phyloP scores from a whole-genome alignment of 2,329 filamentous ascomycete genomes.

The Fonsecaea erecta region DNA sequence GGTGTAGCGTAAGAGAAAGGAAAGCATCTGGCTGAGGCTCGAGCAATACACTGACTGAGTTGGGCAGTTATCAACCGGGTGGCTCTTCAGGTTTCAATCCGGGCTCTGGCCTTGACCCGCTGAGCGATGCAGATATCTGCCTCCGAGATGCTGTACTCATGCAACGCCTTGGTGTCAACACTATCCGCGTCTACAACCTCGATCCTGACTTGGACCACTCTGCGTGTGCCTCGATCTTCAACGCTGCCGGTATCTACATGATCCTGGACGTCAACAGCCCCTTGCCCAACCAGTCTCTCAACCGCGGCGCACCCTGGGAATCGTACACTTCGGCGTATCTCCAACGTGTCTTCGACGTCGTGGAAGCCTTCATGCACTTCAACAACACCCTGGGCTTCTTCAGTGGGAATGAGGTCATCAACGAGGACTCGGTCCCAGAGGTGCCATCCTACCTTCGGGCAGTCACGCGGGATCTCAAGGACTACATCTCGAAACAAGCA shows the following conservation, averaged over 20 bases:
- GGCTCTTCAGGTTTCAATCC: constrained; percentile 63
- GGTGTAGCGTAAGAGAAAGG: constrained; percentile 60
- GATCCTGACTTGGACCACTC: constrained; percentile 65
- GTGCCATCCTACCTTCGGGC: constrained; percentile 66
- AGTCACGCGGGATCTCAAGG: constrained; percentile 69
- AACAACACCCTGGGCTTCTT: constrained; percentile 71
- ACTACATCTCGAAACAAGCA: constrained; percentile 66
- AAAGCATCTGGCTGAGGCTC: background rate
- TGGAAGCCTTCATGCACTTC: constrained; percentile 70
- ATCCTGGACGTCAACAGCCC: constrained; percentile 69
- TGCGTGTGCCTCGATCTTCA: constrained; percentile 67
- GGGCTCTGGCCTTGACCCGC: constrained; percentile 55
- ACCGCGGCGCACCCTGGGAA: constrained; percentile 59
- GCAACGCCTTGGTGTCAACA: constrained; percentile 67
- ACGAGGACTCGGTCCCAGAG: constrained; percentile 59
- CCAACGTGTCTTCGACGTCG: constrained; percentile 63
- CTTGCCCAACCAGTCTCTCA: constrained; percentile 59
- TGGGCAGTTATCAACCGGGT: constrained; percentile 64
- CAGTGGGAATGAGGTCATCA: constrained; percentile 71
- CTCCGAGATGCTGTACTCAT: constrained; percentile 67
- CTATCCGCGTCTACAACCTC: constrained; percentile 68
- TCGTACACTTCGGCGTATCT: constrained; percentile 63
- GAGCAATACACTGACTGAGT: constrained; percentile 23
- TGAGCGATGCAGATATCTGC: constrained; percentile 63
- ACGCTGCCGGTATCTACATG: constrained; percentile 69